Conservation (phyloP, 192 early-diverging fungal species). For the Allomyces arbusculus region DNA sequence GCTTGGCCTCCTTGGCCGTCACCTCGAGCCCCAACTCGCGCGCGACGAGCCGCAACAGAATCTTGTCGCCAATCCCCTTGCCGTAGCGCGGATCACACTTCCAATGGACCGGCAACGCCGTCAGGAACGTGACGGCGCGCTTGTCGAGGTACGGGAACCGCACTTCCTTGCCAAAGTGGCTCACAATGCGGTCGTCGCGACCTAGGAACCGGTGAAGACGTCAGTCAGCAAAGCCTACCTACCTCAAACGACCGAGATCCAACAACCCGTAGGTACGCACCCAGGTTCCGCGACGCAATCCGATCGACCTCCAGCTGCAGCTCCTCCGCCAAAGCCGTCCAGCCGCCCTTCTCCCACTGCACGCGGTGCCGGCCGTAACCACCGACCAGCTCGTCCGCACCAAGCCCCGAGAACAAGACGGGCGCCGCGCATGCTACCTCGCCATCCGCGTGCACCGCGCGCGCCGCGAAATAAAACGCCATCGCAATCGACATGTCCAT, state of each 20-base stretch:
- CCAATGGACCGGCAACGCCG: conserved; percentile 43
- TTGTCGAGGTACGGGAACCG: conserved; percentile 71
- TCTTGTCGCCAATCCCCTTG: conserved; percentile 74
- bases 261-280: conserved; percentile 9
- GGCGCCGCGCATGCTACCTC: conserved; percentile 43
- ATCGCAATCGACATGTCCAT: conserved; percentile 86
- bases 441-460: conserved; percentile 38
- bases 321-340: conserved; percentile 5
- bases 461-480: conserved; percentile 87
- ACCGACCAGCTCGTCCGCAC: conserved; percentile 84
- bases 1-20: conserved; percentile 55
- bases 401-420: conserved; percentile 70
- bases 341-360: neutral
- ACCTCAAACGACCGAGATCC: too few relatives aligned
- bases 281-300: conserved; percentile 69
- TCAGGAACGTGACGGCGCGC: conserved; percentile 42
- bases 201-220: conserved; percentile 28
- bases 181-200: conserved; percentile 80
- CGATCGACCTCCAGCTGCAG: conserved; percentile 65
- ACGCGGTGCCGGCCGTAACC: conserved; percentile 76
- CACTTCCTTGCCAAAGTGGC: conserved; percentile 64
- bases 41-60: conserved; percentile 59
- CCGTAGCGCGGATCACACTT: conserved; percentile 66
- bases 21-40: conserved; percentile 38
- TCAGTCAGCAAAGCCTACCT: too few relatives aligned